phyloP scores from a whole-genome alignment of 2,329 filamentous ascomycete species.

The Sclerotinia minor region DNA sequence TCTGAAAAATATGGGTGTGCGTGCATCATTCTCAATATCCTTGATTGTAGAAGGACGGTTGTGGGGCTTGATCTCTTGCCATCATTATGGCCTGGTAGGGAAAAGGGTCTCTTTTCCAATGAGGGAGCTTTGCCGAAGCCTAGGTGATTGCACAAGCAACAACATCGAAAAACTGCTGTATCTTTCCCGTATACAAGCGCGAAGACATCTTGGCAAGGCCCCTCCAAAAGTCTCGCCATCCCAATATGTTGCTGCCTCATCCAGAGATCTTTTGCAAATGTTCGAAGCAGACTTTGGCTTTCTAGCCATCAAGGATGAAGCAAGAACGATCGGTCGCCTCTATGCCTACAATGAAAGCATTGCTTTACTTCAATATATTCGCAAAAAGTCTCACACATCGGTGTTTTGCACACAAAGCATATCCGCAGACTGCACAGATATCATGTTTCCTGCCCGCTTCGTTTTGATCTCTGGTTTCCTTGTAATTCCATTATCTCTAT shows the following conservation, averaged over 20 bases:
- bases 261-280: slow-evolving; percentile 31
- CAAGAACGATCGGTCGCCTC: slow-evolving; percentile 75
- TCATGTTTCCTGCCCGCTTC: slow-evolving; percentile 78
- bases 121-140: slow-evolving; percentile 77
- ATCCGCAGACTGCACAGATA: slow-evolving; percentile 72
- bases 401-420: slow-evolving; percentile 80
- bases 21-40: slow-evolving; percentile 91
- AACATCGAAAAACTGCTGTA: slow-evolving; percentile 32
- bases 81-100: slow-evolving; percentile 72
- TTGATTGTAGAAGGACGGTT: slow-evolving; percentile 82
- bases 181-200: slow-evolving; percentile 25
- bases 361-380: slow-evolving; percentile 80
- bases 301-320: slow-evolving; percentile 84
- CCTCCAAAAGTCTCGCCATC: slow-evolving; percentile 26
- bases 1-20: slow-evolving; percentile 81
- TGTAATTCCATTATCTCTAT: slow-evolving; percentile 77
- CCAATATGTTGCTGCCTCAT: slow-evolving; percentile 31
- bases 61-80: slow-evolving; percentile 87
- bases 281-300: slow-evolving; percentile 52
- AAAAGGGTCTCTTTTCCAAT: slow-evolving; percentile 43
- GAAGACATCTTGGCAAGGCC: slow-evolving; percentile 22
- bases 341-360: slow-evolving; percentile 82
- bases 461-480: slow-evolving; percentile 76
- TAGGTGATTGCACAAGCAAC: slow-evolving; percentile 54
- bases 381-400: slow-evolving; percentile 70